phyloP scores from a whole-genome alignment of 257 asterid genomes.

The Solanum rostratum region DNA sequence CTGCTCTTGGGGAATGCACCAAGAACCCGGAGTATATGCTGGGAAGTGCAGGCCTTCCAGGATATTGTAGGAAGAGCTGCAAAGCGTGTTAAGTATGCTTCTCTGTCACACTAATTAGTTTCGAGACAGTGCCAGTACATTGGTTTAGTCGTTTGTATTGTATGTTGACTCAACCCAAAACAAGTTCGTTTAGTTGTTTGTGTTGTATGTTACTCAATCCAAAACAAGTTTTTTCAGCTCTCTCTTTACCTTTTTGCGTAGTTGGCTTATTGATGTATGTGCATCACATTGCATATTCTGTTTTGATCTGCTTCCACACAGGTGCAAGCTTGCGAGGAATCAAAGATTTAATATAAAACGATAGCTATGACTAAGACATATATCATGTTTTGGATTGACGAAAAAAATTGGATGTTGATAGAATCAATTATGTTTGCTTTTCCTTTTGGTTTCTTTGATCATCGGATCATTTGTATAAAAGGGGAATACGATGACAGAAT shows the following conservation, averaged over 20 bases:
- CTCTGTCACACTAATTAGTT: background rate
- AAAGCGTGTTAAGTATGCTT: constrained; percentile 37
- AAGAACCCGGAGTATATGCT: constrained; percentile 84
- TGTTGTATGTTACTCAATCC: background rate
- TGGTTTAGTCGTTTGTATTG: background rate
- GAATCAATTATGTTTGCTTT: background rate
- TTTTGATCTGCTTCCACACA: background rate
- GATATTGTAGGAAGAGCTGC: constrained; percentile 90
- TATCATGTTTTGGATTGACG: background rate
- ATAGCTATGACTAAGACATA: background rate
- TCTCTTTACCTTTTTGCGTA: background rate
- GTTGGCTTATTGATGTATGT: background rate
- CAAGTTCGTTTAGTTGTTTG: background rate
- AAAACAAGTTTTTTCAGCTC: background rate
- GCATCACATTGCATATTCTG: background rate
- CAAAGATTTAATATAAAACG: background rate
- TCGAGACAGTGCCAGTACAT: background rate
- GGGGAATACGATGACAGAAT: background rate
- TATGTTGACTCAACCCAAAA: background rate
- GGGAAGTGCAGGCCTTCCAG: constrained; percentile 65
- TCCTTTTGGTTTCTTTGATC: background rate
- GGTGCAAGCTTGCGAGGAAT: background rate
- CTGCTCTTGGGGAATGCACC: constrained; percentile 88
- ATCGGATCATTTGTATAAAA: background rate
- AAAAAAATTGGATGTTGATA: background rate